Percentiles rank a stretch among this genome's conserved stretches.
phyloP scores from a whole-genome alignment of 129 eudicot species.

The Artemisia tridentata region DNA sequence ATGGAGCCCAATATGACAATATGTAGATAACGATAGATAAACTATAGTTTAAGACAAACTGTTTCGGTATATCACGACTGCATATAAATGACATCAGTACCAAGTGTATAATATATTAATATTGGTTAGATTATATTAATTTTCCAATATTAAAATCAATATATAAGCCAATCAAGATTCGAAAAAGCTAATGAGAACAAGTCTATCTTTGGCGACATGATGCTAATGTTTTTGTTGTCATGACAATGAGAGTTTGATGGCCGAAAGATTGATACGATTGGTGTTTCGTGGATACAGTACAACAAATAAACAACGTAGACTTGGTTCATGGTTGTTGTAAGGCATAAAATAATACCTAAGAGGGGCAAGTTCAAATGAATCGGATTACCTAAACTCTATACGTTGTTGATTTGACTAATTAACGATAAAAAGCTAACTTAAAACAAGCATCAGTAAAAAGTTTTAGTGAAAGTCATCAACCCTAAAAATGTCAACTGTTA shows the following conservation, averaged over 20 bases:
- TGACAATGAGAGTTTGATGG: constrained; percentile 11
- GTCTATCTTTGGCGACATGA: constrained; percentile 13
- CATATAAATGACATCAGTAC: constrained; percentile 11
- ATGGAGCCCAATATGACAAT: not conserved
- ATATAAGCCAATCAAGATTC: not conserved
- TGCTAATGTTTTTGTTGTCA: not conserved
- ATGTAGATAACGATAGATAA: not conserved
- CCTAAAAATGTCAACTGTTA: too few species aligned
- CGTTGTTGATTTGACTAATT: too few species aligned
- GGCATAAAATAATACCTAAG: too few species aligned
- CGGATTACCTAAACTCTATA: too few species aligned
- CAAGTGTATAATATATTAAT: not conserved
- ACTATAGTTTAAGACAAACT: constrained; percentile 17
- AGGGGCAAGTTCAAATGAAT: too few species aligned
- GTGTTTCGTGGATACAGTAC: not conserved
- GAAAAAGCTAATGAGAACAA: not conserved
- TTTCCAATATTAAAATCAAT: not conserved
- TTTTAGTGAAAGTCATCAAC: too few species aligned
- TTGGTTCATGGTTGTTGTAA: not conserved
- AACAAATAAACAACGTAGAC: not conserved
- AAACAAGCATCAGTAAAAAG: too few species aligned
- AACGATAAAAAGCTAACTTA: too few species aligned
- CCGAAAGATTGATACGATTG: not conserved
- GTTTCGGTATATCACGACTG: constrained; percentile 13
- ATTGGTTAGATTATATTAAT: not conserved